Evolutionary conservation across 1,284 basidiomycete species (phyloP).

Genomic region (Bjerkandera adusta): DNA sequence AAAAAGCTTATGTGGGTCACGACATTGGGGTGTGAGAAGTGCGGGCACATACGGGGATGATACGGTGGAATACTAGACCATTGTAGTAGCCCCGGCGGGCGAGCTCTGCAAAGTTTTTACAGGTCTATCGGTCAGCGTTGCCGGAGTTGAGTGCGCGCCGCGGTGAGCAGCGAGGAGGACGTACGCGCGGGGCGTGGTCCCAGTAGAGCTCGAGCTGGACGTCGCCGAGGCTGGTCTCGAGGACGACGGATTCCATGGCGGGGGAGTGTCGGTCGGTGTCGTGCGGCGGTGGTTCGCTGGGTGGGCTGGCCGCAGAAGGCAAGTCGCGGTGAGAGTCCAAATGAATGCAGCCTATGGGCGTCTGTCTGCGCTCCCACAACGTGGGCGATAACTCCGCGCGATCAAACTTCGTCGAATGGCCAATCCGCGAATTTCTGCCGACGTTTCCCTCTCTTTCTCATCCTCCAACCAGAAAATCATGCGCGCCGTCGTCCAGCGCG

Average conservation of each 20-base stretch:
- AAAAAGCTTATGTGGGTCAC: slow-evolving; percentile 4
- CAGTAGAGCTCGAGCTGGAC: slow-evolving; percentile 89
- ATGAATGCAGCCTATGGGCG: slow-evolving; percentile 1
- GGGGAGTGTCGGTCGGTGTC: not conserved
- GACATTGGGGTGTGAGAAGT: slow-evolving; percentile 15
- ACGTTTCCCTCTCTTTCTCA: slow-evolving; percentile 11
- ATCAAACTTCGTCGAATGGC: slow-evolving; percentile 13
- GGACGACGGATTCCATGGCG: slow-evolving; percentile 59
- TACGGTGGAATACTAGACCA: slow-evolving; percentile 83
- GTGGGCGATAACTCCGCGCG: slow-evolving; percentile 3
- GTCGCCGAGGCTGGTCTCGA: slow-evolving; percentile 88
- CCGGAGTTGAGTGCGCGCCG: slow-evolving; percentile 9
- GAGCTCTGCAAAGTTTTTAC: slow-evolving; percentile 89
- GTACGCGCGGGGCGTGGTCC: slow-evolving; percentile 85
- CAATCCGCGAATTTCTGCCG: slow-evolving; percentile 15
- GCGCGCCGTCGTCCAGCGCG: slow-evolving; percentile 79
- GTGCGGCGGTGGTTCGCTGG: slow-evolving; percentile 16
- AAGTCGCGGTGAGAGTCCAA: not conserved
- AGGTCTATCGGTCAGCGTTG: slow-evolving; percentile 59
- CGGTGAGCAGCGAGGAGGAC: slow-evolving; percentile 18
- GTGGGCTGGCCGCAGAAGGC: slow-evolving; percentile 15
- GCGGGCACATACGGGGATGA: slow-evolving; percentile 66
- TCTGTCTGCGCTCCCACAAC: slow-evolving; percentile 7
- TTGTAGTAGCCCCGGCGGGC: slow-evolving; percentile 87
- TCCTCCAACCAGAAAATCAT: slow-evolving; percentile 35